These are phyloP conservation scores for Ilyonectria destructans DNA, from an alignment of 2,329 filamentous ascomycete genomes.

Conservation along the genomic window DNA sequence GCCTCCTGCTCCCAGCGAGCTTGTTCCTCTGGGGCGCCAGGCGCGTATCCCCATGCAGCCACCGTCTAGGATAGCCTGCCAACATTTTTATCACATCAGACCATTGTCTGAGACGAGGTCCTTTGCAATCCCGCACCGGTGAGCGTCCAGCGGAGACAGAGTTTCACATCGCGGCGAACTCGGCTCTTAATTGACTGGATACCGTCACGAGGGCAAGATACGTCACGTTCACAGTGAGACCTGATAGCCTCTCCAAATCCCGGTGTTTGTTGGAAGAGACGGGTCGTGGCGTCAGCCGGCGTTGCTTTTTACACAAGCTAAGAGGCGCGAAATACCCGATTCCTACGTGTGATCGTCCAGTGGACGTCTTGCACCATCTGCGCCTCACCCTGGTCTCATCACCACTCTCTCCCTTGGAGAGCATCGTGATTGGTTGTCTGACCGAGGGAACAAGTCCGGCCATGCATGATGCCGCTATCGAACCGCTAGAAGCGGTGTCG, in stretches of 20 bases:
- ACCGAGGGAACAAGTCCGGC: constrained; percentile 45
- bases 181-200: constrained; percentile 1
- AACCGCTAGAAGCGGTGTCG: constrained; percentile 51
- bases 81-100: constrained; percentile 45
- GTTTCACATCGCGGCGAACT: constrained; percentile 19
- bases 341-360: constrained; percentile 47
- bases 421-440: constrained; percentile 44
- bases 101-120: constrained; percentile 39
- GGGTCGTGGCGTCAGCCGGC: constrained; percentile 32
- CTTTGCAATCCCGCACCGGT: constrained; percentile 31
- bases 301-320: constrained; percentile 46
- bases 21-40: constrained; percentile 35
- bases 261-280: constrained; percentile 21
- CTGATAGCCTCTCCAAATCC: constrained; percentile 10
- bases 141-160: constrained; percentile 19
- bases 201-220: constrained; percentile 6
- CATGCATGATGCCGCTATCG: constrained; percentile 50
- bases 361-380: constrained; percentile 49
- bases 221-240: constrained; percentile 8
- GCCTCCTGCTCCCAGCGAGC: constrained; percentile 37
- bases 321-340: constrained; percentile 49
- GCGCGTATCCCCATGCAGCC: constrained; percentile 47
- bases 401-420: constrained; percentile 48
- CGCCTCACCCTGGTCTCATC: constrained; percentile 51
- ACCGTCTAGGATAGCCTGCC: constrained; percentile 43